Base-by-base conservation (phyloP, 768 basidiomycete species). In the Mycena albidolilacea region DNA sequence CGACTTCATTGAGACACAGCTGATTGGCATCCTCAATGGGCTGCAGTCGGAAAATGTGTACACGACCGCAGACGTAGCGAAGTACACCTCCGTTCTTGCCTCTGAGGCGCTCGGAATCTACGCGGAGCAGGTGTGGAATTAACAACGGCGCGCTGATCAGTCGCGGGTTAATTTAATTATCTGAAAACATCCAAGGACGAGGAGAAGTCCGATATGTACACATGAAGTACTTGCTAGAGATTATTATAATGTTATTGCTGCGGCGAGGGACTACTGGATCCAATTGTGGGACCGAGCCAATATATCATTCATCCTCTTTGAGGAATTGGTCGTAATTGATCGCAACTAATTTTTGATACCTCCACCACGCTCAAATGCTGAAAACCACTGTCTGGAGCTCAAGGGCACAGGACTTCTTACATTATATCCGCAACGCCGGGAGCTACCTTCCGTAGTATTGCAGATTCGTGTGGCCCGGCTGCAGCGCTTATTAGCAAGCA, bases 1-100 rank as follows among this genome's bases (percentile, higher is more conserved):
- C 59, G 85, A 91, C 79, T 95, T 94, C 80, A 90, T 95, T 77
- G 83, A 87, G 77, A 66, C 77, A 7, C 82, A 88, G 72, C 77
- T 93, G 37, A 72, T 94, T 70, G 50, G 73, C 6, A 87, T 89
- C 37, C 78, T 95, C 64, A 95, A 95, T 76, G 44, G 61, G 1
- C 77, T 91, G 30, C 90, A 92, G 82, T 86, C 54, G 8, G 78
- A 73, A 37, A 88, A 83, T 80, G 84, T 78, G 4, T 95, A 88
- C 77, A 87, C 88, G 3, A 76, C 78, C 0, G 77, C 83, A 12
- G 91, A 95, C 77, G 88, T 91, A 0, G 69, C 76, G 43, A n/a
- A 75, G 43, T 95, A 95, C 79, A 88, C 89, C 43, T 80, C 85
- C 5, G 78, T 90, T 23, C 79, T 88, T 68, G 79, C 87, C 12